A percentile compares a stretch with the other conserved stretches of the same genome.
Evolutionary conservation across 179 eudicot genomes (phyloP).

Genomic region (Actinidia polygama): DNA sequence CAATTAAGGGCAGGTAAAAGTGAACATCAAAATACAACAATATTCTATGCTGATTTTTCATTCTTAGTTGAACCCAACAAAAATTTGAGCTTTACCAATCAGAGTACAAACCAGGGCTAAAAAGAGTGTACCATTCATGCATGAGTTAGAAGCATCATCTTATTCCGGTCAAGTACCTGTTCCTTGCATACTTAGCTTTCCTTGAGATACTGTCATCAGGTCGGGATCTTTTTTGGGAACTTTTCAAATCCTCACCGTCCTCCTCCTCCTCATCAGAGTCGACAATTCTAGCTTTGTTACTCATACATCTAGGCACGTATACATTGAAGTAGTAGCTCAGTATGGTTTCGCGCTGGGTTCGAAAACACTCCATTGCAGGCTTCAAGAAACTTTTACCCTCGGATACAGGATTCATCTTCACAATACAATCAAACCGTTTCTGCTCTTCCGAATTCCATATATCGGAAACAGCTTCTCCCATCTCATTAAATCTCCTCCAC

Average conservation of each 20-base stretch:
- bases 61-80: slow-evolving; percentile 4
- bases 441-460: slow-evolving; percentile 55
- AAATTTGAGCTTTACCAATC: neutral
- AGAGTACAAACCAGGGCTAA: neutral
- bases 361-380: slow-evolving; percentile 48
- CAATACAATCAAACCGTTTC: slow-evolving; percentile 44
- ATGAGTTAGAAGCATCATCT: slow-evolving; percentile 30
- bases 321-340: slow-evolving; percentile 73
- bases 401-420: slow-evolving; percentile 50
- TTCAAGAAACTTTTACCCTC: slow-evolving; percentile 53
- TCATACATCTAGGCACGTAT: slow-evolving; percentile 56
- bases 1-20: neutral
- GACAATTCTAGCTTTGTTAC: slow-evolving; percentile 42
- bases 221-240: slow-evolving; percentile 44
- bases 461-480: slow-evolving; percentile 65
- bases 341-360: slow-evolving; percentile 42
- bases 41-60: neutral
- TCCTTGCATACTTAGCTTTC: slow-evolving; percentile 41
- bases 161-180: slow-evolving; percentile 52
- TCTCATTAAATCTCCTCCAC: slow-evolving; percentile 72
- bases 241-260: slow-evolving; percentile 31
- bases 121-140: neutral
- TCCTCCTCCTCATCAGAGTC: slow-evolving; percentile 72
- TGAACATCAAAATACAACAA: neutral
- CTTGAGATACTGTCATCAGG: slow-evolving; percentile 13